phyloP scores from a whole-genome alignment of 371 early-diverging fungal genomes.

The Mortierella sp. region DNA sequence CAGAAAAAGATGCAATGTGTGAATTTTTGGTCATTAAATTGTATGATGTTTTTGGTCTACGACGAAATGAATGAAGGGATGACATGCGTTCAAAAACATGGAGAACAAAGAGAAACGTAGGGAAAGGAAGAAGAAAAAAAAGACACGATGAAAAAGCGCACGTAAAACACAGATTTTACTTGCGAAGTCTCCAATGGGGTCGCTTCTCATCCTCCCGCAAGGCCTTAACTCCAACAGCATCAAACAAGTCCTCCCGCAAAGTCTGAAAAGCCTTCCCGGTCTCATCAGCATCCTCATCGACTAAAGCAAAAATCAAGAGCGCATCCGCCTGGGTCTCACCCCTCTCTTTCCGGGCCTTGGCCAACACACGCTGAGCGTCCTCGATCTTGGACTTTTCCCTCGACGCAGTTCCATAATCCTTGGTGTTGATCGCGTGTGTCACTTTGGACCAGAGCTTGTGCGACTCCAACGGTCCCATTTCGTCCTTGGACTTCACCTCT shows the following conservation, averaged over 20 bases:
- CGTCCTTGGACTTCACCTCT: conserved; percentile 61
- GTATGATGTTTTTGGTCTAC: neutral
- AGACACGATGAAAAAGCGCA: neutral
- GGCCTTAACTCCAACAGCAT: conserved; percentile 38
- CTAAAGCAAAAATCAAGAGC: conserved; percentile 36
- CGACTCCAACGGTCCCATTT: conserved; percentile 78
- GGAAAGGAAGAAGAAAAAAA: no score
- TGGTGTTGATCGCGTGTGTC: conserved; percentile 73
- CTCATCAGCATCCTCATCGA: conserved; percentile 34
- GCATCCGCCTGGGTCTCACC: conserved; percentile 69
- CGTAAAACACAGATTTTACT: neutral
- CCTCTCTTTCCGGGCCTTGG: conserved; percentile 73
- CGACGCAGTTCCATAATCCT: conserved; percentile 79
- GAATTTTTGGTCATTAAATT: neutral
- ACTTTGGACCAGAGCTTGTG: conserved; percentile 82
- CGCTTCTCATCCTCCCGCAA: conserved; percentile 47
- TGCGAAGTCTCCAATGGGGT: conserved; percentile 52
- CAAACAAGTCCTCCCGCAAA: conserved; percentile 22
- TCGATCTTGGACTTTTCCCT: conserved; percentile 80
- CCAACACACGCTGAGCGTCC: conserved; percentile 77
- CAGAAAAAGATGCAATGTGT: neutral
- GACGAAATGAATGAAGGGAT: neutral
- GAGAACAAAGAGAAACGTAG: neutral
- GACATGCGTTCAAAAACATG: no score
- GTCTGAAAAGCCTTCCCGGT: conserved; percentile 27